phyloP scores from a whole-genome alignment of 768 basidiomycete genomes.

The Dioszegia aurantiaca region DNA sequence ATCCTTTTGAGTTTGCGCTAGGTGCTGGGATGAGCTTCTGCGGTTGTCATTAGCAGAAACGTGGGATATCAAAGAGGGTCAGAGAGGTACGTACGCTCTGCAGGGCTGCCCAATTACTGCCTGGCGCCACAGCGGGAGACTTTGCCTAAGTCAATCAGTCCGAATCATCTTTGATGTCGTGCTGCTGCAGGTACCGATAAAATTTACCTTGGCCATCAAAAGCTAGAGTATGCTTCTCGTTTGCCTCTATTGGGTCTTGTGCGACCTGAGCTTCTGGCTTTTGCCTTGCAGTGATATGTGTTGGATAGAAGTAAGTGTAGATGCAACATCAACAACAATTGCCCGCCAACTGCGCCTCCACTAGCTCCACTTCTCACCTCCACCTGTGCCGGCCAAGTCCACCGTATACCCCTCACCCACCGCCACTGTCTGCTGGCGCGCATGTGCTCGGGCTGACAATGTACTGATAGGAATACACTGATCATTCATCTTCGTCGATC shows the following conservation, averaged over 20 bases:
- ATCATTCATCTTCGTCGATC: slow-evolving; percentile 3
- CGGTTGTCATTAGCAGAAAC: not conserved
- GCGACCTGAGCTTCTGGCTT: too few species aligned
- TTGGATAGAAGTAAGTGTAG: too few species aligned
- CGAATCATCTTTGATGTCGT: too few species aligned
- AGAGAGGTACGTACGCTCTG: slow-evolving; percentile 56
- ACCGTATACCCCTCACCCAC: too few species aligned
- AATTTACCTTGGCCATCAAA: slow-evolving; percentile 9
- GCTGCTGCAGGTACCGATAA: not conserved
- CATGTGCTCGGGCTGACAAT: too few species aligned
- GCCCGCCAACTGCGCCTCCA: too few species aligned
- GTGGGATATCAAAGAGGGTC: not conserved
- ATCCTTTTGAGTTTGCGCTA: not conserved
- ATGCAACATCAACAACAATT: too few species aligned
- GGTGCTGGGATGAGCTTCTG: not conserved
- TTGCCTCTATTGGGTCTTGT: too few species aligned
- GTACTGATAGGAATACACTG: slow-evolving; percentile 1
- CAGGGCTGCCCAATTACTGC: slow-evolving; percentile 64
- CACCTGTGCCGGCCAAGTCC: too few species aligned
- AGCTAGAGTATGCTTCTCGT: not conserved
- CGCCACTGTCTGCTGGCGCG: too few species aligned
- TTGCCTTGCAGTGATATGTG: too few species aligned
- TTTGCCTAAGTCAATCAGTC: not conserved
- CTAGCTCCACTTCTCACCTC: too few species aligned
- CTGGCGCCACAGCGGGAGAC: slow-evolving; percentile 46